Conservation (phyloP, 768 basidiomycete genomes). For the Phlebiopsis gigantea region DNA sequence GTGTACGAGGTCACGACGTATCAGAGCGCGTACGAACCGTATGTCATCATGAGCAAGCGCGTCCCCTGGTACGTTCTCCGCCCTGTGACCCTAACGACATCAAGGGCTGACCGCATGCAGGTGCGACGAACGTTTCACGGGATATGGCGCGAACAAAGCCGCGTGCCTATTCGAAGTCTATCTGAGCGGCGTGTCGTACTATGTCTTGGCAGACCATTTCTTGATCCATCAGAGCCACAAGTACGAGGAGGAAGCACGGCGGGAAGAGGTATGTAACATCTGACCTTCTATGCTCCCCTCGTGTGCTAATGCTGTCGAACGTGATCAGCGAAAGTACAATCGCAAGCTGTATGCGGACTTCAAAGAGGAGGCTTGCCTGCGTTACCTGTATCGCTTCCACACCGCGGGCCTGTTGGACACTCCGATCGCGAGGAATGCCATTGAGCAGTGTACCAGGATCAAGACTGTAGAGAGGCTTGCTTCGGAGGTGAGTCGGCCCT, state of each 20-base stretch:
- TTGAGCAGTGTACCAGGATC: slow-evolving; percentile 61
- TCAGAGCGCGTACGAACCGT: slow-evolving; percentile 85
- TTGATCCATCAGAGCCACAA: slow-evolving; percentile 82
- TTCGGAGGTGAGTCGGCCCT: slow-evolving; percentile 30
- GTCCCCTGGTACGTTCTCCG: slow-evolving; percentile 57
- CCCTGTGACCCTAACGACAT: neutral
- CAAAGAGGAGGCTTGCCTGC: slow-evolving; percentile 69
- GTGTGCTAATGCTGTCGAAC: neutral
- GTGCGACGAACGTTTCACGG: slow-evolving; percentile 90
- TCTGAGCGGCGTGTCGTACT: slow-evolving; percentile 77
- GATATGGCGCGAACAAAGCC: slow-evolving; percentile 91
- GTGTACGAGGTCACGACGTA: slow-evolving; percentile 75
- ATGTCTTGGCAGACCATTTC: slow-evolving; percentile 83
- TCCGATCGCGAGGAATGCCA: slow-evolving; percentile 45
- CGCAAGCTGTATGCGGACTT: slow-evolving; percentile 74
- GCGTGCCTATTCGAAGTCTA: slow-evolving; percentile 92
- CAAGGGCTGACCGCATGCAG: slow-evolving; percentile 35
- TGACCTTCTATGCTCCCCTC: neutral
- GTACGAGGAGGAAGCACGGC: slow-evolving; percentile 72
- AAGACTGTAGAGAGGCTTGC: slow-evolving; percentile 42
- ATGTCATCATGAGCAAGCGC: slow-evolving; percentile 72
- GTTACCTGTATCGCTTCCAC: slow-evolving; percentile 59
- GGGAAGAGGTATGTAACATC: slow-evolving; percentile 59
- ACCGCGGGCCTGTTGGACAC: slow-evolving; percentile 46
- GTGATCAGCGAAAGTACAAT: slow-evolving; percentile 61